Evolutionary conservation across 805 yeast species (phyloP), one percentile per base, ranked within the genome.

Genomic region (Candida rishiriensis): DNA sequence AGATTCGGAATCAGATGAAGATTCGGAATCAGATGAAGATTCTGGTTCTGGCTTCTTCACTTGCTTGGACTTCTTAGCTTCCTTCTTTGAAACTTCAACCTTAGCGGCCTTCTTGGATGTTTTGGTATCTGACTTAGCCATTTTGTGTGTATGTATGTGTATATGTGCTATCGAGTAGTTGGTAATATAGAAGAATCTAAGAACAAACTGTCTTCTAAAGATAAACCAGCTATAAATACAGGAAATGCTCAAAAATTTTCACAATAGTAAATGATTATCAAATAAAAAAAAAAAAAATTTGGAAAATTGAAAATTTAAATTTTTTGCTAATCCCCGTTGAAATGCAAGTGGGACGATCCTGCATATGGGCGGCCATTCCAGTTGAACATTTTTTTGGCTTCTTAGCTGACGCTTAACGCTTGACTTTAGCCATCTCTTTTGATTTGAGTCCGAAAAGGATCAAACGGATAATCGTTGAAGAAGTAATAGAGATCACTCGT

Each of bases 51-150:
- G 48, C 51, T 55, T 51, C 50, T 50, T 50, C 15, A 37, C 42
- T 42, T 50, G 46, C 47, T 50, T 53, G 21, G 41, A 47, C 47
- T 53, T 50, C 50, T 49, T 50, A 38, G 52, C 42, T n/a, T 48
- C 53, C 44, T 55, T 52, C 46, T 50, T 49, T 13, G 52, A 38
- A 29, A 21, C 30, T 37, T 40, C 55, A 42, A 40, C 55, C 45
- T 53, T 46, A 32, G 43, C 35, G 31, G 48, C 44, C 48, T 55
- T 59, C 56, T 56, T 59, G n/a, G 54, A 49, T 37, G 48, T 51
- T 50, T 60, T 61, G 16, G 49, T 36, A 38, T 51, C 62, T 34
- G 62, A 50, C 41, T 61, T 61, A 47, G 57, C 63, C 64, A 61
- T 61, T n/a, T n/a, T 43, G 40, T 51, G 21, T 13, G 34, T 34